Percentiles rank a stretch among this genome's conserved stretches.
Evolutionary conservation across 352 stramenopile species (phyloP).

Genomic region (Aphanomyces astaci): DNA sequence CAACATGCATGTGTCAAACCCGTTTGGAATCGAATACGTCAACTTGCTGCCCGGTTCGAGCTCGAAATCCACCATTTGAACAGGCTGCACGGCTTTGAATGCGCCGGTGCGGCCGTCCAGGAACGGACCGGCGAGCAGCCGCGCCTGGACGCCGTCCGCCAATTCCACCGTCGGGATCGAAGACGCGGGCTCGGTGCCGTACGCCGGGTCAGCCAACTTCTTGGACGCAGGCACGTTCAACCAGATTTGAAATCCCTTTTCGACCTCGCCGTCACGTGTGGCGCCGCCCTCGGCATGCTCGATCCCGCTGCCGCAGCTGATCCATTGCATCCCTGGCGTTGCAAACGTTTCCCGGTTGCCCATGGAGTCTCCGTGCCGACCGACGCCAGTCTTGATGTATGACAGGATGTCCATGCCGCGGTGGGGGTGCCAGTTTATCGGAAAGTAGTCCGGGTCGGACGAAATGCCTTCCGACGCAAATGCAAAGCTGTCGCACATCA

Average conservation of each 20-base stretch:
- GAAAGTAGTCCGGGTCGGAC: conserved; percentile 30
- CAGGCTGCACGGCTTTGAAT: conserved; percentile 11
- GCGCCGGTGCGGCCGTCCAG: background rate
- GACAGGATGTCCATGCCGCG: conserved; percentile 29
- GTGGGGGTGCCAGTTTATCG: conserved; percentile 37
- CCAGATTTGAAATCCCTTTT: conserved; percentile 15
- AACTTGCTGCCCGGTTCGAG: background rate
- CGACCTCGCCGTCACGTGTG: background rate
- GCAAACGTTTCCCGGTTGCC: conserved; percentile 38
- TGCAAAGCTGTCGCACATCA: conserved; percentile 41
- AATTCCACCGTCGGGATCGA: background rate
- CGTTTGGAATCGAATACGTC: background rate
- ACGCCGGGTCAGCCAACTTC: conserved; percentile 19
- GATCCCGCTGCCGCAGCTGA: conserved; percentile 37
- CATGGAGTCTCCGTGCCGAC: conserved; percentile 33
- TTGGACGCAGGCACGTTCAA: background rate
- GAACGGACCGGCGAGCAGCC: conserved; percentile 10
- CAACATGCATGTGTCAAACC: conserved; percentile 12
- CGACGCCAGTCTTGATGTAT: conserved; percentile 30
- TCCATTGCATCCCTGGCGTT: conserved; percentile 42
- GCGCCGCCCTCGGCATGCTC: conserved; percentile 35
- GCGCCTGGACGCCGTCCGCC: background rate
- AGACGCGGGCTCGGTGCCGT: background rate
- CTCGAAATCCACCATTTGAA: conserved; percentile 21
- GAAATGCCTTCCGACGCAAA: conserved; percentile 23